Base-by-base conservation (phyloP, 2,329 filamentous ascomycete genomes). In the Ascochyta clinopodiicola region DNA sequence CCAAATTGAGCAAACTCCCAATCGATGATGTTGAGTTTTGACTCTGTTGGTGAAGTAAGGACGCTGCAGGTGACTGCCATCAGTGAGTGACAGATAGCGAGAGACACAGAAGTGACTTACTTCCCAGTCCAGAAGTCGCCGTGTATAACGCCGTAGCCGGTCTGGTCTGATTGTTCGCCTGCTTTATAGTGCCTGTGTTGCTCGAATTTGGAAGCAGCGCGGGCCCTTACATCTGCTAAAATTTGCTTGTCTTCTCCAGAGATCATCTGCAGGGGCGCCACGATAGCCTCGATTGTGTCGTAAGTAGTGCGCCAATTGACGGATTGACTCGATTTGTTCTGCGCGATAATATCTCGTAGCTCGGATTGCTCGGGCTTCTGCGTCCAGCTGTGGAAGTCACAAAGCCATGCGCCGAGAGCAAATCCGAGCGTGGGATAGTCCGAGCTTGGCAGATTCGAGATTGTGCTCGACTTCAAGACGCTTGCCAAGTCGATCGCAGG, bases 81-180 rank as follows among this genome's bases (percentile, higher is more conserved):
- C 12, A 31, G 29, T 31, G 29, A 6, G 4, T 31, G 29, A 13
- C 12, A 31, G 29, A 15, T 31, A 15, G 12, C 12, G 3, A 15
- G 12, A 4, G 3, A 31, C 9, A 10, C 15, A 17, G 6, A 6
- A 34, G 12, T 8, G n/a, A 38, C 35, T 24, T 34, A 48, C 45
- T 48, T 48, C 22, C 45, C 45, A 17, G 36, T 40, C 45, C 45
- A 48, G 12, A 48, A 48, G 19, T 48, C 45, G 27, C 25, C 45
- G 9, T 48, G 45, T 22, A 48, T 34, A 9, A 48, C 35, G 3
- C 45, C 36, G 13, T 7, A 46, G n/a, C 15, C 9, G 12, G 15
- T 6, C 4, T 31, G 12, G 6, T 4, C 6, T 12, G 2, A 10
- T 15, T 15, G 29, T 5, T 31, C 29, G 29, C 15, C 29, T 31